These are phyloP conservation scores for Aeminium ludgeri DNA, from an alignment of 495 filamentous ascomycete genomes.

Conservation along the genomic window DNA sequence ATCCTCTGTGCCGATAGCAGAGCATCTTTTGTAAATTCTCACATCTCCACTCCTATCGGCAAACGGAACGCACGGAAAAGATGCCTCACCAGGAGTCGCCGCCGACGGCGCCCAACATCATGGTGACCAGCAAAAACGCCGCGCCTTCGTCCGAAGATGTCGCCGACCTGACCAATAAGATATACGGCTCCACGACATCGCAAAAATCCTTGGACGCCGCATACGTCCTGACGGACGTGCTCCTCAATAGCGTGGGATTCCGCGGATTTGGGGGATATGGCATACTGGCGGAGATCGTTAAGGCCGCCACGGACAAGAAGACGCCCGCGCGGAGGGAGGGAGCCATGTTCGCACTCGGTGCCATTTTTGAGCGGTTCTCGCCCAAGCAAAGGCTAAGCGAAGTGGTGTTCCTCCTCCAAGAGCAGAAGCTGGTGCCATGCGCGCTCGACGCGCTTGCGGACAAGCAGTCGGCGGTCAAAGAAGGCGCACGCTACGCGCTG, in stretches of 20 bases:
- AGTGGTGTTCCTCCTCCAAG: slow-evolving; percentile 59
- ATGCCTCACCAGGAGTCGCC: slow-evolving; percentile 54
- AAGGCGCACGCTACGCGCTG: slow-evolving; percentile 84
- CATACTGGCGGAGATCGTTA: slow-evolving; percentile 53
- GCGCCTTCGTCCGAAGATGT: slow-evolving; percentile 51
- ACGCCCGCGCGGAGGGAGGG: slow-evolving; percentile 71
- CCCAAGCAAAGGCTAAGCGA: slow-evolving; percentile 62
- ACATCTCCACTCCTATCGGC: too few relatives aligned
- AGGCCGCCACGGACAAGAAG: slow-evolving; percentile 89
- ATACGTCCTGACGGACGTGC: slow-evolving; percentile 63
- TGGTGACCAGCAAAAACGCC: slow-evolving; percentile 41
- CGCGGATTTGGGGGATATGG: slow-evolving; percentile 60
- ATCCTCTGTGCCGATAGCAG: too few relatives aligned
- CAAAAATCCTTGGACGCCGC: slow-evolving; percentile 72
- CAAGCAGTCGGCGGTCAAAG: slow-evolving; percentile 73
- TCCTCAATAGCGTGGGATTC: slow-evolving; percentile 63
- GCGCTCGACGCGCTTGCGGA: slow-evolving; percentile 80
- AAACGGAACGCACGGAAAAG: not conserved
- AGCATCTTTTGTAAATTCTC: too few relatives aligned
- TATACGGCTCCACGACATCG: slow-evolving; percentile 69
- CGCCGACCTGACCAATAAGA: slow-evolving; percentile 48
- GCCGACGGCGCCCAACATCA: slow-evolving; percentile 39
- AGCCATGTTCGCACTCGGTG: slow-evolving; percentile 86
- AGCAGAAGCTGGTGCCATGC: slow-evolving; percentile 51
- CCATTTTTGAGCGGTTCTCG: slow-evolving; percentile 79